phyloP scores from a whole-genome alignment of 495 filamentous ascomycete genomes.

The Talaromyces liani region DNA sequence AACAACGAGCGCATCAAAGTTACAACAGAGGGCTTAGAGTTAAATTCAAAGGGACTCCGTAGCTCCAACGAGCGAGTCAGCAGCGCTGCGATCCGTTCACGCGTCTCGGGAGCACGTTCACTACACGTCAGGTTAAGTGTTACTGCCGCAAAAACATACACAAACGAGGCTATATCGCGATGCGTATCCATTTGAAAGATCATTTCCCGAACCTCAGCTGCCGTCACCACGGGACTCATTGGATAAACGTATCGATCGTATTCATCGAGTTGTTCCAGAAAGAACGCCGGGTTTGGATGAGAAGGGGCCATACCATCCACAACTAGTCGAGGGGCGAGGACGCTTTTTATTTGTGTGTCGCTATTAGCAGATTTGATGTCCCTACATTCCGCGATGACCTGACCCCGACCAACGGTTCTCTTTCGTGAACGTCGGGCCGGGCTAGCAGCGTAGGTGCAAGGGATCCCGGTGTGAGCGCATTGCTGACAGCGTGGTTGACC shows the following conservation, averaged over 20 bases:
- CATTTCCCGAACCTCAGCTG: constrained; percentile 13
- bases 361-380: neutral
- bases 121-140: constrained; percentile 18
- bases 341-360: neutral
- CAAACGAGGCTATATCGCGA: constrained; percentile 17
- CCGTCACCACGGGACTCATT: constrained; percentile 22
- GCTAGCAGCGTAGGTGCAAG: constrained; percentile 19
- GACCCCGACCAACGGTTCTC: constrained; percentile 15
- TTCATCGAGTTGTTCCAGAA: constrained; percentile 15
- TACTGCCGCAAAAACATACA: constrained; percentile 22
- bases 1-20: constrained; percentile 16
- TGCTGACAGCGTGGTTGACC: constrained; percentile 21
- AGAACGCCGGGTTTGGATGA: constrained; percentile 13
- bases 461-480: constrained; percentile 21
- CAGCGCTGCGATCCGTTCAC: constrained; percentile 14
- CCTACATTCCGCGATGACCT: constrained; percentile 17
- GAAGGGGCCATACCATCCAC: constrained; percentile 2
- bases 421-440: constrained; percentile 16
- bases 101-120: constrained; percentile 4
- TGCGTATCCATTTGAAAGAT: constrained; percentile 17
- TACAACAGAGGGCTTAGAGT: constrained; percentile 14
- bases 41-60: constrained; percentile 15
- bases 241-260: constrained; percentile 23
- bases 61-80: constrained; percentile 19
- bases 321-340: neutral